Base-by-base conservation (phyloP, 2,329 filamentous ascomycete species). In the Penicillium carneum region DNA sequence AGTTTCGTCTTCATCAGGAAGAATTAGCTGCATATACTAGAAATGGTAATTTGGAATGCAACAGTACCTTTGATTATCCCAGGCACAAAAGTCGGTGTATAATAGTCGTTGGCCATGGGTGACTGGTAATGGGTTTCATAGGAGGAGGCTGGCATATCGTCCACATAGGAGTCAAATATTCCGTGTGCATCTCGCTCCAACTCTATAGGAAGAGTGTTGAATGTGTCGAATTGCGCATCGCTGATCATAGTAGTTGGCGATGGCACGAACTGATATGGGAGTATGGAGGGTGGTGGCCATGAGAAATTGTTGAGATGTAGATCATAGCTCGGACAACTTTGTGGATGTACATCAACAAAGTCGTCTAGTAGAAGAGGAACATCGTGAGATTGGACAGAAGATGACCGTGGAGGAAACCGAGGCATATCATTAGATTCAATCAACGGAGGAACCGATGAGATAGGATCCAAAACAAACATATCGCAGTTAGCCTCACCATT, bases 101-200 rank as follows among this genome's bases (percentile, higher is more conserved):
- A 78, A 76, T 76, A 77, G 39, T 79, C 77, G 51, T 79, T 75
- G 9, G 77, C 74, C 31, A 73, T 72, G 8, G 63, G 36, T 3
- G 73, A 73, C 9, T 71, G 70, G 33, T 72, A 72, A 59, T 77
- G 72, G n/a, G 72, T 66, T 18, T 75, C 77, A 49, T 79, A 79
- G 4, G 76, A 78, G 63, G 72, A 76, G 3, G 76, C 68, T 2
- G 76, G 76, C 74, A 79, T 79, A 36, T 76, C 71, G 39, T 75
- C 75, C n/a, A 74, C 73, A 59, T 79, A 80, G 41, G 78, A 79
- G 60, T 79, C 76, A 53, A 79, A 78, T 2, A 79, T 61, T 26
- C 65, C 63, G 53, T 76, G 68, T 16, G 73, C 75, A 46, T 76
- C 71, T 20, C 56, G 50, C 53, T 72, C 70, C 33, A 78, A 47